These are phyloP conservation scores for Prinsepia uniflora DNA, from an alignment of 306 rosid genomes.

Conservation along the genomic window DNA sequence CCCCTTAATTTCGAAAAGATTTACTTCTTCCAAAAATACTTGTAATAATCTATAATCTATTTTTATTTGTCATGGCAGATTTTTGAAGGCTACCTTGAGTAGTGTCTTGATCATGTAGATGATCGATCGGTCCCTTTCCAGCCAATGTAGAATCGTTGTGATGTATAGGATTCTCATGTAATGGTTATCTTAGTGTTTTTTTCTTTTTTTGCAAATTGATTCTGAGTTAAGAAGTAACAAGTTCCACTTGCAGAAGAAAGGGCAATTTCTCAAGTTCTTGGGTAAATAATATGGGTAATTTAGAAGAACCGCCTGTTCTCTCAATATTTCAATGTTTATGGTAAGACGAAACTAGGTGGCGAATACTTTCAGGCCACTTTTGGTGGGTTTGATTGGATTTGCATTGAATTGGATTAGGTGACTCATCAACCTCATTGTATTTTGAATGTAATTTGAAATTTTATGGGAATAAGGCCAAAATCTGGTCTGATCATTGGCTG, in stretches of 20 bases:
- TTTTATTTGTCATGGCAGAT: conserved; percentile 32
- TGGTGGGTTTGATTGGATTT: too few relatives aligned
- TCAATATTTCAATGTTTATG: too few relatives aligned
- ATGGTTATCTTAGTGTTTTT: neutral
- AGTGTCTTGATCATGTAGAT: conserved; percentile 11
- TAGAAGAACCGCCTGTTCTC: too few relatives aligned
- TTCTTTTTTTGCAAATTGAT: neutral
- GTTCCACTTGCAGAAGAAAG: conserved; percentile 4
- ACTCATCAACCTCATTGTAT: too few relatives aligned
- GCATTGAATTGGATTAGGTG: too few relatives aligned
- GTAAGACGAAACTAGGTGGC: too few relatives aligned
- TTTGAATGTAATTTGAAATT: too few relatives aligned
- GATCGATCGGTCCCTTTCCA: neutral
- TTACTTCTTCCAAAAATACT: neutral
- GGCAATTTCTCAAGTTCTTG: neutral
- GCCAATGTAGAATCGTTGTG: neutral
- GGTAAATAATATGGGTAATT: neutral
- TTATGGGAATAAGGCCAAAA: too few relatives aligned
- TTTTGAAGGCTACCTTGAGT: conserved; percentile 10
- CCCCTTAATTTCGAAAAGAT: too few relatives aligned
- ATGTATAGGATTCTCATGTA: neutral
- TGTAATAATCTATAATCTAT: neutral
- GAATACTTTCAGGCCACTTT: too few relatives aligned
- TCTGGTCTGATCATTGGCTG: too few relatives aligned
- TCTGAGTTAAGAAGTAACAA: neutral